These are phyloP conservation scores for Cutaneotrichosporon cavernicola DNA, from an alignment of 1,284 basidiomycete genomes.

Conservation along the genomic window DNA sequence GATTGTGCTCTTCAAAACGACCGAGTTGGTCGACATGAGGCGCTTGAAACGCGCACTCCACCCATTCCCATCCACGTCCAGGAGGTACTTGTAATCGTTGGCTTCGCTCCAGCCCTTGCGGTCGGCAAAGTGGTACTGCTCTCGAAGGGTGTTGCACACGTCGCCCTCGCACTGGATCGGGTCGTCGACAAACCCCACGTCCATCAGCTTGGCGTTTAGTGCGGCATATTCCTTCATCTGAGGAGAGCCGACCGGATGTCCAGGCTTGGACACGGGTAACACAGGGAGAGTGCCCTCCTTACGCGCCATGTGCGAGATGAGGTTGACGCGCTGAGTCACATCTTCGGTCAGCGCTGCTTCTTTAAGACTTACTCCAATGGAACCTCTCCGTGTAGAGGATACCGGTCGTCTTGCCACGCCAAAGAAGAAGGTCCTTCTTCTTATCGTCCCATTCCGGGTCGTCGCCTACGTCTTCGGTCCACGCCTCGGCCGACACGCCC, in stretches of 20 bases:
- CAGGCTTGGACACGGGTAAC: constrained; percentile 30
- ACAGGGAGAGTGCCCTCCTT: constrained; percentile 54
- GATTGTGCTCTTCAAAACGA: constrained; percentile 55
- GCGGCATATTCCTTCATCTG: constrained; percentile 25
- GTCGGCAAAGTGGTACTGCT: constrained; percentile 58
- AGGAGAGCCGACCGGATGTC: constrained; percentile 56
- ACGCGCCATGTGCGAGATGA: constrained; percentile 49
- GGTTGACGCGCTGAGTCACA: constrained; percentile 56
- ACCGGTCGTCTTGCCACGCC: constrained; percentile 68
- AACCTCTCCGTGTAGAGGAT: constrained; percentile 57
- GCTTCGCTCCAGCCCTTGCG: constrained; percentile 56
- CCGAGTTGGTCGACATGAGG: constrained; percentile 50
- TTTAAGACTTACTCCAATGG: constrained; percentile 55
- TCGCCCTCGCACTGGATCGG: constrained; percentile 56
- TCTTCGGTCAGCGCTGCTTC: constrained; percentile 23
- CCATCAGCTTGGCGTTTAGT: constrained; percentile 57
- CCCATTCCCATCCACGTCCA: constrained; percentile 53
- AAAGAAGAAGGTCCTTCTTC: constrained; percentile 60
- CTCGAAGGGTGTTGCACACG: constrained; percentile 56
- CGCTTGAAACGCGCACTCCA: constrained; percentile 54
- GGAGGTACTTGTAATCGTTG: constrained; percentile 50
- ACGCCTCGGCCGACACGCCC: constrained; percentile 56
- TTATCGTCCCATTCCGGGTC: constrained; percentile 63
- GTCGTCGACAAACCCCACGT: constrained; percentile 44
- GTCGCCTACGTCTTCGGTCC: constrained; percentile 52